A percentile compares a stretch with the other conserved stretches of the same genome.
These are phyloP conservation scores for Sabuloglossum arenarium DNA, from an alignment of 495 filamentous ascomycete genomes.

Conservation along the genomic window DNA sequence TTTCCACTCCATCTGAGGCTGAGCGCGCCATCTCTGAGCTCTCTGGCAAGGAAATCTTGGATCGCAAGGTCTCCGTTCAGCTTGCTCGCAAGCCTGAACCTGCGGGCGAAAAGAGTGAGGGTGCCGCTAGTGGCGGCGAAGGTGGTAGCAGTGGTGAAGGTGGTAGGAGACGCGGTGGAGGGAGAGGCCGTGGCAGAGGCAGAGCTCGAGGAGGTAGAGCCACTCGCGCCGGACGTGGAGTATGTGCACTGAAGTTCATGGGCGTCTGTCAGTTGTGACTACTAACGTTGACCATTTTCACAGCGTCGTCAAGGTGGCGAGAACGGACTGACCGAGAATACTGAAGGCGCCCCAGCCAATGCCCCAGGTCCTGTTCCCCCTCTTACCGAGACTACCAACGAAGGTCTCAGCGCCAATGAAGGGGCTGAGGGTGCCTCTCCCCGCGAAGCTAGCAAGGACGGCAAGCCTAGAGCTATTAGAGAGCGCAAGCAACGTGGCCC, in stretches of 20 bases:
- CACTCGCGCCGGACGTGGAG: slow-evolving; percentile 48
- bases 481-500: slow-evolving; percentile 72
- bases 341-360: slow-evolving; percentile 25
- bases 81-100: slow-evolving; percentile 92
- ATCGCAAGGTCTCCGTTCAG: slow-evolving; percentile 97
- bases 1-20: slow-evolving; percentile 82
- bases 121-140: slow-evolving; percentile 40
- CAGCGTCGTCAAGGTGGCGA: slow-evolving; percentile 10
- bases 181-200: slow-evolving; percentile 62
- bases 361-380: slow-evolving; percentile 31
- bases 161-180: slow-evolving; percentile 25
- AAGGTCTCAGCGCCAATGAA: slow-evolving; percentile 28
- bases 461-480: slow-evolving; percentile 24
- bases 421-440: slow-evolving; percentile 22
- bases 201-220: slow-evolving; percentile 48
- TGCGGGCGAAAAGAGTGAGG: slow-evolving; percentile 53
- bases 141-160: slow-evolving; percentile 47
- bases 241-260: neutral
- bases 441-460: slow-evolving; percentile 18
- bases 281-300: neutral
- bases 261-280: neutral
- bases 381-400: slow-evolving; percentile 38
- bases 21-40: slow-evolving; percentile 85
- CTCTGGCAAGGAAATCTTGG: slow-evolving; percentile 87
- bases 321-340: slow-evolving; percentile 12